phyloP scores from a whole-genome alignment of 352 stramenopile genomes.

The Pythium insidiosum region DNA sequence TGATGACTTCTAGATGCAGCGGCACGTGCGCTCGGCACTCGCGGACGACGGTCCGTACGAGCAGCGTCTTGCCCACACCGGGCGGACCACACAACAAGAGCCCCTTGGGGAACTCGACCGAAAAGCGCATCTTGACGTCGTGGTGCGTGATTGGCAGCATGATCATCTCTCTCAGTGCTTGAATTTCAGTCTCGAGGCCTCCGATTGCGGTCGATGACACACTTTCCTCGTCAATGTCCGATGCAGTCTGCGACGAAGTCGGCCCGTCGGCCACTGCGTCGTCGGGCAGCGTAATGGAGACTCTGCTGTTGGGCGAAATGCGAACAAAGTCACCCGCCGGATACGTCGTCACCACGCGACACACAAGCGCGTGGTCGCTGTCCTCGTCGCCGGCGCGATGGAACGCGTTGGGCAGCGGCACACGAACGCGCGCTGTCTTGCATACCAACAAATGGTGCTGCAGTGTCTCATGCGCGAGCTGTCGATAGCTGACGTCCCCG shows the following conservation, averaged over 20 bases:
- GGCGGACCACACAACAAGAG: constrained; percentile 67
- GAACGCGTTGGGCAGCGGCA: constrained; percentile 19
- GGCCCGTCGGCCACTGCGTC: not conserved
- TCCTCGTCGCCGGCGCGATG: not conserved
- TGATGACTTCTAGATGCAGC: constrained; percentile 61
- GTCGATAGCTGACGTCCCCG: constrained; percentile 22
- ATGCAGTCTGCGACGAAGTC: too few species aligned
- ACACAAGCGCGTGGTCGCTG: constrained; percentile 1
- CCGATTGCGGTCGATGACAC: constrained; percentile 17
- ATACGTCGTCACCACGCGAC: constrained; percentile 13
- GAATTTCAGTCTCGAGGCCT: constrained; percentile 58
- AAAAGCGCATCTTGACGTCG: constrained; percentile 17
- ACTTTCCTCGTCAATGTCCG: too few species aligned
- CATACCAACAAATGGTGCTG: constrained; percentile 43
- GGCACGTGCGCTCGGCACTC: constrained; percentile 39
- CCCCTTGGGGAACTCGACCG: constrained; percentile 62
- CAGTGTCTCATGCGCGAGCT: constrained; percentile 46
- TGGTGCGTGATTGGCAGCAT: constrained; percentile 38
- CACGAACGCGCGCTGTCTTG: constrained; percentile 22
- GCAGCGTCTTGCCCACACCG: constrained; percentile 74
- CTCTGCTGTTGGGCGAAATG: constrained; percentile 33
- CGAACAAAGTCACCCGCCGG: constrained; percentile 12
- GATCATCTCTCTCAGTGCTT: constrained; percentile 61
- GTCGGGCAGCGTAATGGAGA: constrained; percentile 36
- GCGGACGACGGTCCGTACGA: constrained; percentile 60